phyloP scores from a whole-genome alignment of 495 filamentous ascomycete species.

The Penicillium salamii region DNA sequence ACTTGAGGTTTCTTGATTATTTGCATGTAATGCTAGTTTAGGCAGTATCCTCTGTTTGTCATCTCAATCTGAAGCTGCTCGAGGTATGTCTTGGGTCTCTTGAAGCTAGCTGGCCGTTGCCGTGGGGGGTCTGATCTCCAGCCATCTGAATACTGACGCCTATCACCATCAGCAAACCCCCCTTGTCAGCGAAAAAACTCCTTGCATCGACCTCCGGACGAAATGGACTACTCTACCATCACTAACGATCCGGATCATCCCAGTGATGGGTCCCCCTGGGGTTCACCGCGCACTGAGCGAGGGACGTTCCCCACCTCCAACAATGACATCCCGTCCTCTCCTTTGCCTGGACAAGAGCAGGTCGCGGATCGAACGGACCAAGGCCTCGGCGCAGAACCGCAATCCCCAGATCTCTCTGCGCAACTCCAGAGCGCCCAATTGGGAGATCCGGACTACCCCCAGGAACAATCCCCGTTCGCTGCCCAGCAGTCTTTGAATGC shows the following conservation, averaged over 20 bases:
- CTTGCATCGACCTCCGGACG: slow-evolving; percentile 15
- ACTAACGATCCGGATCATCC: slow-evolving; percentile 71
- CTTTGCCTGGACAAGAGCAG: slow-evolving; percentile 39
- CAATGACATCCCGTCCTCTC: slow-evolving; percentile 56
- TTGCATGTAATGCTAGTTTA: slow-evolving; percentile 10
- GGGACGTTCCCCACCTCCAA: slow-evolving; percentile 50
- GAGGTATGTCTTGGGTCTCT: slow-evolving; percentile 12
- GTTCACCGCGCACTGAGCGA: slow-evolving; percentile 64
- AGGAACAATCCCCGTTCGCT: slow-evolving; percentile 32
- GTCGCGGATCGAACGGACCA: slow-evolving; percentile 40
- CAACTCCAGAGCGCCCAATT: slow-evolving; percentile 43
- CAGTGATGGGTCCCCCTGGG: slow-evolving; percentile 74
- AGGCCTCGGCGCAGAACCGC: slow-evolving; percentile 12
- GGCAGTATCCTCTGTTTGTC: background rate
- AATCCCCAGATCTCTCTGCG: slow-evolving; percentile 42
- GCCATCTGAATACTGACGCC: slow-evolving; percentile 28
- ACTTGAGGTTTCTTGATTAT: slow-evolving; percentile 1
- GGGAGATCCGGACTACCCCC: slow-evolving; percentile 36
- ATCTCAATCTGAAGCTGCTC: slow-evolving; percentile 4
- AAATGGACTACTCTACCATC: slow-evolving; percentile 83
- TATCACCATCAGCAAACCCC: slow-evolving; percentile 22
- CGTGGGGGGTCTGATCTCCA: slow-evolving; percentile 22
- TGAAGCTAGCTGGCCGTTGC: slow-evolving; percentile 20
- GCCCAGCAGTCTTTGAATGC: slow-evolving; percentile 37
- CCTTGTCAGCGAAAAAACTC: slow-evolving; percentile 21